Conservation (phyloP, 2,329 filamentous ascomycete species). For the Cytospora schulzeri region DNA sequence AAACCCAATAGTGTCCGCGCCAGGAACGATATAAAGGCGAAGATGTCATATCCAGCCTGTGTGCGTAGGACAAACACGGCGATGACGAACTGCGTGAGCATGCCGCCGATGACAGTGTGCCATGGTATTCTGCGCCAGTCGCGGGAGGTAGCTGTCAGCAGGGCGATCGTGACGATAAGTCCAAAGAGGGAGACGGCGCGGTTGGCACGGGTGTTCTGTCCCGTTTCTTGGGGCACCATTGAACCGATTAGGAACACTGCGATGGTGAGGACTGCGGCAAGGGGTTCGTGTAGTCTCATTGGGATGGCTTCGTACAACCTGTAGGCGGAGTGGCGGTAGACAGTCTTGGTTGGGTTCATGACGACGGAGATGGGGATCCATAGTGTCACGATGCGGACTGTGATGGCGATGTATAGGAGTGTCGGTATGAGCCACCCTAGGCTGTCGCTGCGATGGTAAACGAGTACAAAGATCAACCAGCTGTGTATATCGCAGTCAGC, state of each 20-base stretch:
- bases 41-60: constrained; percentile 81
- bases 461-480: constrained; percentile 78
- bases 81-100: constrained; percentile 85
- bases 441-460: constrained; percentile 69
- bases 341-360: constrained; percentile 64
- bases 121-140: constrained; percentile 67
- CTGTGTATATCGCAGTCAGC: constrained; percentile 45
- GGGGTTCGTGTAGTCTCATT: constrained; percentile 62
- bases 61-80: constrained; percentile 87
- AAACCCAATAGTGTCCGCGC: constrained; percentile 76
- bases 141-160: constrained; percentile 71
- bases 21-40: constrained; percentile 80
- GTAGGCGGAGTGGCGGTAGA: constrained; percentile 68
- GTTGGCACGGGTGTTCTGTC: constrained; percentile 77
- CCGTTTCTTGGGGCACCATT: constrained; percentile 70
- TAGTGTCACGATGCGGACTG: constrained; percentile 72
- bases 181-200: constrained; percentile 82
- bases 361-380: constrained; percentile 70
- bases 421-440: constrained; percentile 85
- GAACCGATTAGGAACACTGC: constrained; percentile 76
- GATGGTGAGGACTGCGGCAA: constrained; percentile 66
- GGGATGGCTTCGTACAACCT: constrained; percentile 65
- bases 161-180: constrained; percentile 67
- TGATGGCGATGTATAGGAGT: constrained; percentile 75
- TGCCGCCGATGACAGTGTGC: constrained; percentile 85